Evolutionary conservation across 2,329 filamentous ascomycete species (phyloP).

Genomic region (Parafenestella ontariensis): DNA sequence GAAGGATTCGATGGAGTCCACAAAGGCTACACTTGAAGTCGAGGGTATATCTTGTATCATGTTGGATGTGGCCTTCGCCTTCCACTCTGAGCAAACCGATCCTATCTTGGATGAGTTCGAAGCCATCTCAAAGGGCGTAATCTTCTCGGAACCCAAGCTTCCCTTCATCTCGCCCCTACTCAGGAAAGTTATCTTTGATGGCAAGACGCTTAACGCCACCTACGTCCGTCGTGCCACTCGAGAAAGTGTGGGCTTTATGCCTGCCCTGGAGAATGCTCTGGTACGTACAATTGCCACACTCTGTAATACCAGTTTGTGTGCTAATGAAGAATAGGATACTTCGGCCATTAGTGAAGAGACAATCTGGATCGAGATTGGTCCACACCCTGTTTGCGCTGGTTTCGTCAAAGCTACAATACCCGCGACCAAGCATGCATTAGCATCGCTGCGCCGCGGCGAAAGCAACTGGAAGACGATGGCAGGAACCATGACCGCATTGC

Average conservation of each 20-base stretch:
- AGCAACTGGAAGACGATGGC: slow-evolving; percentile 25
- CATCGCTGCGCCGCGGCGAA: slow-evolving; percentile 8
- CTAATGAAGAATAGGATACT: too few species aligned
- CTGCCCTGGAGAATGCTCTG: slow-evolving; percentile 50
- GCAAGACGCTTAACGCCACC: slow-evolving; percentile 44
- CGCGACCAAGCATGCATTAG: background rate
- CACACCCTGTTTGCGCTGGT: slow-evolving; percentile 55
- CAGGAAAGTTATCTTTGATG: slow-evolving; percentile 50
- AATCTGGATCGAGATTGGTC: slow-evolving; percentile 56
- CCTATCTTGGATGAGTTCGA: slow-evolving; percentile 54
- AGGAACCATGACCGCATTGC: background rate
- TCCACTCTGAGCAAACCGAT: slow-evolving; percentile 44
- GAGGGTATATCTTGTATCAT: slow-evolving; percentile 13
- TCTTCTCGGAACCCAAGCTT: slow-evolving; percentile 18
- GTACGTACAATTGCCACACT: too few species aligned
- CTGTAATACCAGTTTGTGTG: too few species aligned
- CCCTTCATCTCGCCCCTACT: slow-evolving; percentile 58
- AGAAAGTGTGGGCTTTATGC: slow-evolving; percentile 46
- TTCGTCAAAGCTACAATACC: slow-evolving; percentile 37
- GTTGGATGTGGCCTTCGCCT: slow-evolving; percentile 28
- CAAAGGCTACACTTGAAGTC: slow-evolving; percentile 6
- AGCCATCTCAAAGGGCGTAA: slow-evolving; percentile 36
- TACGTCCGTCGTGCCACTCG: slow-evolving; percentile 43
- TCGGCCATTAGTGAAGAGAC: slow-evolving; percentile 45
- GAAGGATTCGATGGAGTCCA: slow-evolving; percentile 13